phyloP scores from a whole-genome alignment of 371 early-diverging fungal genomes.

The Umbelopsis sp. region DNA sequence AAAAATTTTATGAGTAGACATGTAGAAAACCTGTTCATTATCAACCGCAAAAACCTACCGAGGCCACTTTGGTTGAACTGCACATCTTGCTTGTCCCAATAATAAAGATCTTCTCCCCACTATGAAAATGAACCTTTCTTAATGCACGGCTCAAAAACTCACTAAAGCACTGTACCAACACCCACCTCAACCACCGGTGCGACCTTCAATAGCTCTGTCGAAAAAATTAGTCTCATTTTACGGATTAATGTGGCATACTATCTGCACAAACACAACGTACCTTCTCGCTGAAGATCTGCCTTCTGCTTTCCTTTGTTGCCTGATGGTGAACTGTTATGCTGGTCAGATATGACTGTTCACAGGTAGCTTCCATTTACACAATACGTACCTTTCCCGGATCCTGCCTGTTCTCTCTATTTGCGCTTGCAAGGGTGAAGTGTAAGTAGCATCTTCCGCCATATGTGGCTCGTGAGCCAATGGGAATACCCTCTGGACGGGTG shows the following conservation, averaged over 20 bases:
- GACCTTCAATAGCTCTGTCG: constrained; percentile 42
- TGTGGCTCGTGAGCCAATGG: constrained; percentile 50
- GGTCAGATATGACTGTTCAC: too few species aligned
- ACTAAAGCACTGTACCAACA: not conserved
- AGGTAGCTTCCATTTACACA: not conserved
- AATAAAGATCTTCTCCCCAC: constrained; percentile 73
- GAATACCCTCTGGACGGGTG: constrained; percentile 48
- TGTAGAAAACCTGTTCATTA: not conserved
- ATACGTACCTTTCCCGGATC: not conserved
- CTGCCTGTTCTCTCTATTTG: not conserved
- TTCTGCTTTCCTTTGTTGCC: constrained; percentile 34
- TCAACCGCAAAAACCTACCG: constrained; percentile 26
- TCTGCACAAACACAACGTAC: constrained; percentile 19
- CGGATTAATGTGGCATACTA: not conserved
- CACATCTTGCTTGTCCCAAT: constrained; percentile 69
- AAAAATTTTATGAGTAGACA: not conserved
- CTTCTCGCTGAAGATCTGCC: constrained; percentile 31
- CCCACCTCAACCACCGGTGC: constrained; percentile 68
- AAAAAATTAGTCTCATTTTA: not conserved
- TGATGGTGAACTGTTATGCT: not conserved
- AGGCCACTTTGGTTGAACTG: constrained; percentile 68
- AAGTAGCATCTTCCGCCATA: constrained; percentile 54
- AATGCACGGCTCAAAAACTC: not conserved
- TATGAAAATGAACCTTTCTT: not conserved
- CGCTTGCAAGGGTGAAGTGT: constrained; percentile 23